These are phyloP conservation scores for Taphrina communis DNA, from an alignment of 1,139 yeast genomes.

Conservation along the genomic window DNA sequence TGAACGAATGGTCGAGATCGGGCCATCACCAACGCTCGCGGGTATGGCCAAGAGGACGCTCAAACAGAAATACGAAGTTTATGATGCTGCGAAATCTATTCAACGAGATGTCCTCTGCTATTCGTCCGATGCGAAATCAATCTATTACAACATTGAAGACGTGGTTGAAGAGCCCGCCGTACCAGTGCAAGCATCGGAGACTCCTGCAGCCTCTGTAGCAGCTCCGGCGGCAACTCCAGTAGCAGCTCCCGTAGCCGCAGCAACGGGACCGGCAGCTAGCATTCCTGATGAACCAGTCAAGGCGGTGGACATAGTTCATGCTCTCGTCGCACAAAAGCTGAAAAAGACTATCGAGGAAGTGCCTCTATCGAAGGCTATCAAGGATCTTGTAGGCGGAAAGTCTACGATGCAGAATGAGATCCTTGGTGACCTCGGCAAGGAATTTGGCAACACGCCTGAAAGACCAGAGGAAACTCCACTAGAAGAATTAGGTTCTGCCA, in stretches of 20 bases:
- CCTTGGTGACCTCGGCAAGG: conserved; percentile 96
- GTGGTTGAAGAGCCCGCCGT: conserved; percentile 60
- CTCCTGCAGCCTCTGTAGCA: conserved; percentile 53
- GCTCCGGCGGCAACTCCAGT: conserved; percentile 55
- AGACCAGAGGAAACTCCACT: conserved; percentile 98
- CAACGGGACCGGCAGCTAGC: conserved; percentile 77
- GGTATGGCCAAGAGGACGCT: conserved; percentile 98
- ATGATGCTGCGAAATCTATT: conserved; percentile 94
- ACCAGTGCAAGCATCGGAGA: conserved; percentile 55
- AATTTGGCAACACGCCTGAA: conserved; percentile 96
- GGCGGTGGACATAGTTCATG: conserved; percentile 81
- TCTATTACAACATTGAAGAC: conserved; percentile 93
- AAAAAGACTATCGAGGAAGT: conserved; percentile 86
- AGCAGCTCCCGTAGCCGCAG: conserved; percentile 65
- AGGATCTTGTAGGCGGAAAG: conserved; percentile 96
- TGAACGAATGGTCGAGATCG: conserved; percentile 96
- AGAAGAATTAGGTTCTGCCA: conserved; percentile 90
- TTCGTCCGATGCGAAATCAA: conserved; percentile 93
- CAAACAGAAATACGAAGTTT: conserved; percentile 94
- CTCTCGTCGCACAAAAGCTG: conserved; percentile 91
- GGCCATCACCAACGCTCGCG: conserved; percentile 97
- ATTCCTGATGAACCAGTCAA: conserved; percentile 88
- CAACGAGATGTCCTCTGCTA: conserved; percentile 97
- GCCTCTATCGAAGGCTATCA: conserved; percentile 89
- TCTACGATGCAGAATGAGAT: conserved; percentile 98